Evolutionary conservation across 2,329 filamentous ascomycete species (phyloP), one percentile per base, ranked within the genome.

Genomic region (Onygena corvina): DNA sequence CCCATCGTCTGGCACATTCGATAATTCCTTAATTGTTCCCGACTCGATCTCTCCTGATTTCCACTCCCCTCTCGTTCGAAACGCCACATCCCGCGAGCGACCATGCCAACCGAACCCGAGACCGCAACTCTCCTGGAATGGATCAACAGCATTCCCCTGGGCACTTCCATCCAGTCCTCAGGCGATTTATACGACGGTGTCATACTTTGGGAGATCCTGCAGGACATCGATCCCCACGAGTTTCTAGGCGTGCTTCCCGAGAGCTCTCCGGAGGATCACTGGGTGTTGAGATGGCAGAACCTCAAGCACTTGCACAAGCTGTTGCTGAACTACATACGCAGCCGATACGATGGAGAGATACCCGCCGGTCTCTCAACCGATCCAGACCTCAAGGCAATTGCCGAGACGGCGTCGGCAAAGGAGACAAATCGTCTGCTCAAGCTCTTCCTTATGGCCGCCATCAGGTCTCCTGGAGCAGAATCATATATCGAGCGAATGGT

Each of bases 391-490:
- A 68, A 72, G 59, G 62, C 67, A 8, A 64, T 73, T 50, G 70
- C 69, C 11, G 68, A 71, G 52, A 65, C 67, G 47, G 63, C 62
- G 16, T 67, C 69, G 21, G 56, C 63, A 27, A 65, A 66, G 50
- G 68, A 72, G 55, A 66, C 65, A 40, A 65, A 70, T 50, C 69
- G 82, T 69, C 69, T 84, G 46, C 68, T 84, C 35, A 77, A 78
- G 51, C 70, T 83, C 49, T 73, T 83, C 60, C 69, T 84, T 18
- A 74, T 80, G 50, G 74, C 73, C n/a, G 77, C 77, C 21, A 75
- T 80, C 54, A 73, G 75, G 59, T 79, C 79, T 9, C 73, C 76
- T 21, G 74, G 77, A 48, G 64, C 67, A 12, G 73, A 73, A 50
- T 69, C 71, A 29, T 80, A 79, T 59, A 71, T 83, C 50, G 63